phyloP scores from a whole-genome alignment of 1,284 basidiomycete genomes.

The Puccinia coronata region DNA sequence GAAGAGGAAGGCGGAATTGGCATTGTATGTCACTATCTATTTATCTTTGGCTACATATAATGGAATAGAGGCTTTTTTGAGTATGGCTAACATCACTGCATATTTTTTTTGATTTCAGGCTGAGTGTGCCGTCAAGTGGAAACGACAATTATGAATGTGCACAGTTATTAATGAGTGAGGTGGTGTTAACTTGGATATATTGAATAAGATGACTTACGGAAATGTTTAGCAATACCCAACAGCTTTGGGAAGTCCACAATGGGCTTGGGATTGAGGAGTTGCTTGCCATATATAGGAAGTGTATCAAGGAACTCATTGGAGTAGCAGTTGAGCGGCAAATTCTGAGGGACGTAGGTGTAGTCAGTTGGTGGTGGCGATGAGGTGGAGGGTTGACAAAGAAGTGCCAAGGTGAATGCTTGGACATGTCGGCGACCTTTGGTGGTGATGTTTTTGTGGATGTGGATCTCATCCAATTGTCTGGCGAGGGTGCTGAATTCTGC shows the following conservation, averaged over 20 bases:
- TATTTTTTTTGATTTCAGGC: neutral
- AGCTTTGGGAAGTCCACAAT: neutral
- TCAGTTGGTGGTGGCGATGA: neutral
- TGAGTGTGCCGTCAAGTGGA: neutral
- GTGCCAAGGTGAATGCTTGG: neutral
- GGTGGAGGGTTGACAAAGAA: neutral
- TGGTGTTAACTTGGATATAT: neutral
- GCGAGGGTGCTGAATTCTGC: neutral
- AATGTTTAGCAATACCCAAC: neutral
- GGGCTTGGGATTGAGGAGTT: neutral
- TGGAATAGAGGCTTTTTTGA: neutral
- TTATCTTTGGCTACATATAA: too few species aligned
- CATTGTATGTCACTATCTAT: too few species aligned
- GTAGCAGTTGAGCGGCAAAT: slow-evolving; percentile 2
- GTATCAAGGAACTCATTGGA: neutral
- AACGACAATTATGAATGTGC: slow-evolving; percentile 25
- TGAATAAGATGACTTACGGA: neutral
- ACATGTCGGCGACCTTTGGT: neutral
- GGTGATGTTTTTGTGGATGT: neutral
- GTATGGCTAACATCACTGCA: neutral
- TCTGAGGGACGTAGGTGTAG: neutral
- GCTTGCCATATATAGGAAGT: neutral
- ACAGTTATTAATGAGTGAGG: slow-evolving; percentile 1
- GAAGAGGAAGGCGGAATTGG: slow-evolving; percentile 4
- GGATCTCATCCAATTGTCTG: neutral